phyloP scores from a whole-genome alignment of 2,329 filamentous ascomycete genomes.

The Phialemoniopsis sp. region DNA sequence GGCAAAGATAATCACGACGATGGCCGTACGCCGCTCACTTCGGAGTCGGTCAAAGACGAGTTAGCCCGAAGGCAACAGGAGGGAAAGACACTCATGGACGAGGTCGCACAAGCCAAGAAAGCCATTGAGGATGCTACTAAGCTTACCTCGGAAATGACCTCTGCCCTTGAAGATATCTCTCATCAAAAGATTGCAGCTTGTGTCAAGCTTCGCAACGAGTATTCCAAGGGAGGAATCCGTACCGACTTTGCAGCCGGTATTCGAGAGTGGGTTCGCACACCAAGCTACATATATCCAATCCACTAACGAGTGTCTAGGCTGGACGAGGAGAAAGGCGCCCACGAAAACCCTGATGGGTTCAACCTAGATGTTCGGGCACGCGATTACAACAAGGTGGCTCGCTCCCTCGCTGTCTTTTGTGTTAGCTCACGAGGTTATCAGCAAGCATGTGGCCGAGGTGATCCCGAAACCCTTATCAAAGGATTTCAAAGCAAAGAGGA shows the following conservation, averaged over 20 bases:
- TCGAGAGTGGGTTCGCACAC: conserved; percentile 37
- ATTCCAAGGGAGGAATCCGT: conserved; percentile 49
- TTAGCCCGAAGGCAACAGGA: too few species aligned
- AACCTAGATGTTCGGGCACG: too few species aligned
- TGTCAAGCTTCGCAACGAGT: conserved; percentile 52
- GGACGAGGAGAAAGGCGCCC: conserved; percentile 46
- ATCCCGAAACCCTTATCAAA: conserved; percentile 42
- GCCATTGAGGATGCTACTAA: too few species aligned
- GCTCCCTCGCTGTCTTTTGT: conserved; percentile 58
- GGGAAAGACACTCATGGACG: too few species aligned
- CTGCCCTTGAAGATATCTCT: too few species aligned
- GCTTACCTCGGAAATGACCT: too few species aligned
- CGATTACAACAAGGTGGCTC: conserved; percentile 56
- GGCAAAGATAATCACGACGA: too few species aligned
- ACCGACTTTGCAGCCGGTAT: conserved; percentile 57
- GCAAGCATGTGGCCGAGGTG: conserved; percentile 50
- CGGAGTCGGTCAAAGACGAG: too few species aligned
- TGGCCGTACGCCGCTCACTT: too few species aligned
- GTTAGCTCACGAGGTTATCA: conserved; percentile 61
- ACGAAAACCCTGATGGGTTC: conserved; percentile 50
- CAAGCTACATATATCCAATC: neutral
- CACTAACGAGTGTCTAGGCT: conserved; percentile 23
- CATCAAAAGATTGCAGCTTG: conserved; percentile 30
- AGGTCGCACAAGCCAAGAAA: too few species aligned
- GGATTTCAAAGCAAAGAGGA: conserved; percentile 49